phyloP scores from a whole-genome alignment of 2,329 filamentous ascomycete species.

The Colletotrichum echinochloae region DNA sequence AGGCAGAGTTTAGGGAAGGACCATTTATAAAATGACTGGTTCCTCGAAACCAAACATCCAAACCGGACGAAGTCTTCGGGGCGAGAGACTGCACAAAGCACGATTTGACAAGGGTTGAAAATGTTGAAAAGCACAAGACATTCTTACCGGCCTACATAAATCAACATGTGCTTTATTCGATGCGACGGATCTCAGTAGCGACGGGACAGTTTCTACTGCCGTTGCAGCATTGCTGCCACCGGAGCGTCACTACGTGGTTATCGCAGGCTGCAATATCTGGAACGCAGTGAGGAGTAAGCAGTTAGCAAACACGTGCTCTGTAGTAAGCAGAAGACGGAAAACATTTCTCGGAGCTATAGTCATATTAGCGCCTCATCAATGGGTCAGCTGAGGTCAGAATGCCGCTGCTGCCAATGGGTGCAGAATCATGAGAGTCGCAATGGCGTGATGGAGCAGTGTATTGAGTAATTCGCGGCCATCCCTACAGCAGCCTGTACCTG shows the following conservation, averaged over 20 bases:
- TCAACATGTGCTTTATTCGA: too few species aligned
- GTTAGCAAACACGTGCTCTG: not conserved
- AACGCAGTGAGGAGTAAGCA: not conserved
- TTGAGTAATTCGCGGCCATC: constrained; percentile 9
- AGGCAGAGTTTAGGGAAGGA: not conserved
- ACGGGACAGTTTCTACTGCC: too few species aligned
- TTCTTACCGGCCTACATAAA: too few species aligned
- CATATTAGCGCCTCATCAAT: not conserved
- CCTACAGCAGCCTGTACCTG: not conserved
- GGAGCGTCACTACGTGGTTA: not conserved
- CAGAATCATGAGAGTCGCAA: not conserved
- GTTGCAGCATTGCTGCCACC: too few species aligned
- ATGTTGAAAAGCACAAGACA: too few species aligned
- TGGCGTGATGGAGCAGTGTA: constrained; percentile 20
- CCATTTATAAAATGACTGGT: too few species aligned
- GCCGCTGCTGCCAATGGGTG: not conserved
- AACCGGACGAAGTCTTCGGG: too few species aligned
- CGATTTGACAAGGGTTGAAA: too few species aligned
- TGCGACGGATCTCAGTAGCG: too few species aligned
- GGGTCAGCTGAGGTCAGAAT: not conserved
- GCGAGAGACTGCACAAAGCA: too few species aligned
- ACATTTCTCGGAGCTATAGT: constrained; percentile 1
- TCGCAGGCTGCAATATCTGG: not conserved
- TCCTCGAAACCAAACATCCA: too few species aligned
- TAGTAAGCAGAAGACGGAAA: constrained; percentile 1